Percentiles rank a stretch among this genome's conserved stretches.
phyloP scores from a whole-genome alignment of 768 basidiomycete genomes.

The Lepiota venenata region DNA sequence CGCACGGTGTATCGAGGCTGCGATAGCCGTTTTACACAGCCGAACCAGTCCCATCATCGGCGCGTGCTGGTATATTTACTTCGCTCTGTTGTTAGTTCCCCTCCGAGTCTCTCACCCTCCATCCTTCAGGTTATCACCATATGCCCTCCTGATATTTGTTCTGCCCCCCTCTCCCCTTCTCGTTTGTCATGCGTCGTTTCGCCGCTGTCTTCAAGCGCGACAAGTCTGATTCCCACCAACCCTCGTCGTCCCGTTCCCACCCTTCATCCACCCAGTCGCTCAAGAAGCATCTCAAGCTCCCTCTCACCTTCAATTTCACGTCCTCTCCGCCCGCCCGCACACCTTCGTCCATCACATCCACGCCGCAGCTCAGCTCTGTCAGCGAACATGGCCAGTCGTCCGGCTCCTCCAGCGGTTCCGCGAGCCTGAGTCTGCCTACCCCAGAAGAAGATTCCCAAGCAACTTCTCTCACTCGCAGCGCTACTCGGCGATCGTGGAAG shows the following conservation, averaged over 20 bases:
- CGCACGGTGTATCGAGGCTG: neutral
- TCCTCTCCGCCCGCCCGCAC: slow-evolving; percentile 17
- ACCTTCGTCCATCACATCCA: slow-evolving; percentile 21
- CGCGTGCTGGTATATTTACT: slow-evolving; percentile 9
- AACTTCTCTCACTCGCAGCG: slow-evolving; percentile 23
- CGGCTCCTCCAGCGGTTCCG: slow-evolving; percentile 60
- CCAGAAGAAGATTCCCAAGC: slow-evolving; percentile 52
- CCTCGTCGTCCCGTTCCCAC: slow-evolving; percentile 9
- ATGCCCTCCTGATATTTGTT: slow-evolving; percentile 14
- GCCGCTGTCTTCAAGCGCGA: slow-evolving; percentile 54
- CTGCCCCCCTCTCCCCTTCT: slow-evolving; percentile 2
- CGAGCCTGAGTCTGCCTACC: slow-evolving; percentile 51
- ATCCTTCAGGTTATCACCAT: neutral
- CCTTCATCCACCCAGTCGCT: neutral
- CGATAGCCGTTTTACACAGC: neutral
- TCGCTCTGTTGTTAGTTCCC: neutral
- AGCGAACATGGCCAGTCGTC: slow-evolving; percentile 46
- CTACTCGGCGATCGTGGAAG: slow-evolving; percentile 49
- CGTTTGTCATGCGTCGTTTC: slow-evolving; percentile 66
- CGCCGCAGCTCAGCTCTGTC: slow-evolving; percentile 29
- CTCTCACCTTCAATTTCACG: neutral
- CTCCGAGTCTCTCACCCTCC: slow-evolving; percentile 1
- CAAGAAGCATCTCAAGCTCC: slow-evolving; percentile 10
- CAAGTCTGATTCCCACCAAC: slow-evolving; percentile 28
- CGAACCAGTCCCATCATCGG: slow-evolving; percentile 4